Evolutionary conservation across 495 filamentous ascomycete genomes (phyloP).

Genomic region (Penicillium malachiteum): DNA sequence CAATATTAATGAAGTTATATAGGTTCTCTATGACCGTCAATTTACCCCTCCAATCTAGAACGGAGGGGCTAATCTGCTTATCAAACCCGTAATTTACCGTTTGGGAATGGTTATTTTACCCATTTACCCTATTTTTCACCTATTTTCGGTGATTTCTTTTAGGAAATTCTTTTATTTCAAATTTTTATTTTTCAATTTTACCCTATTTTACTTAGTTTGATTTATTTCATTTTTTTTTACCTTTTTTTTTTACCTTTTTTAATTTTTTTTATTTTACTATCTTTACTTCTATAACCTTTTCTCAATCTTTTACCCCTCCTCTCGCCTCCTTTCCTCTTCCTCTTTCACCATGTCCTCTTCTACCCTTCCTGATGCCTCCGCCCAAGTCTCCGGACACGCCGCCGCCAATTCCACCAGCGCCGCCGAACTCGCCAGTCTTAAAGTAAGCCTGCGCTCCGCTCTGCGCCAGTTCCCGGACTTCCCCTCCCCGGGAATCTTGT

Average conservation of each 20-base stretch:
- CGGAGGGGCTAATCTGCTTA: slow-evolving; percentile 26
- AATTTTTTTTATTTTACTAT: slow-evolving; percentile 21
- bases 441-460: slow-evolving; percentile 66
- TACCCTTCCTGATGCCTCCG: slow-evolving; percentile 45
- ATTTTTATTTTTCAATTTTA: slow-evolving; percentile 12
- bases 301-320: slow-evolving; percentile 30
- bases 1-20: no score
- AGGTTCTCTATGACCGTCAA: no score
- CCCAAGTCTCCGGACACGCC: slow-evolving; percentile 49
- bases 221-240: slow-evolving; percentile 25
- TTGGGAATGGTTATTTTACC: slow-evolving; percentile 5
- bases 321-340: slow-evolving; percentile 32
- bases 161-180: slow-evolving; percentile 19
- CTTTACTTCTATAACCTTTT: slow-evolving; percentile 17
- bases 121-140: slow-evolving; percentile 18
- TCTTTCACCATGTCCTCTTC: slow-evolving; percentile 59
- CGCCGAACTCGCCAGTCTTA: slow-evolving; percentile 91
- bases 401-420: slow-evolving; percentile 62
- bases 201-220: slow-evolving; percentile 27
- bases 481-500: slow-evolving; percentile 88
- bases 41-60: not conserved
- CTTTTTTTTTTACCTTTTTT: slow-evolving; percentile 18
- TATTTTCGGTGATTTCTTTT: slow-evolving; percentile 29
- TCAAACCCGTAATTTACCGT: slow-evolving; percentile 26
- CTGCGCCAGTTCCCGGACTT: slow-evolving; percentile 88